Evolutionary conservation across 371 early-diverging fungal species (phyloP).

Genomic region (Haplosporangium sp.): DNA sequence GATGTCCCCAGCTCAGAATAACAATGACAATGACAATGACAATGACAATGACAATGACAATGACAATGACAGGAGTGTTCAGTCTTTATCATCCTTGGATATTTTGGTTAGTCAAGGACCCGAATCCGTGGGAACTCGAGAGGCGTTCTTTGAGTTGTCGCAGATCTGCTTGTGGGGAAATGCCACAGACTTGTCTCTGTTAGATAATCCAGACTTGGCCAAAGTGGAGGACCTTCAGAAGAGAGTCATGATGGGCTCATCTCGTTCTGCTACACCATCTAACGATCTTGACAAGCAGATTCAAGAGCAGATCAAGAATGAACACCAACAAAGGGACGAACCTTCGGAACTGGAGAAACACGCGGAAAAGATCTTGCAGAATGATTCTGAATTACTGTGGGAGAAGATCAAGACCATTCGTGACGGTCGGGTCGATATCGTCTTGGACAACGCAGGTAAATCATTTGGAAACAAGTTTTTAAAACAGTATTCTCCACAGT

Average conservation of each 20-base stretch:
- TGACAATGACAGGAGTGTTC: neutral
- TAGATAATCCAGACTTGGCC: conserved; percentile 77
- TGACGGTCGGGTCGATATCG: conserved; percentile 76
- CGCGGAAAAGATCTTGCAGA: conserved; percentile 65
- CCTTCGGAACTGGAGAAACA: conserved; percentile 44
- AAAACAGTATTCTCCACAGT: no score
- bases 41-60: neutral
- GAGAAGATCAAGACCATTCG: conserved; percentile 60
- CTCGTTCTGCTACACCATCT: conserved; percentile 3
- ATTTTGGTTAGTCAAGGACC: conserved; percentile 53
- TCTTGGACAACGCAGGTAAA: conserved; percentile 88
- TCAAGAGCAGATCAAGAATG: conserved; percentile 17
- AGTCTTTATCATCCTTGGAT: conserved; percentile 40
- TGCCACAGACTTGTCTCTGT: conserved; percentile 85
- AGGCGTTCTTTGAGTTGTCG: conserved; percentile 76
- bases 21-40: neutral
- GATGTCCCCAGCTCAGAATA: conserved; percentile 39
- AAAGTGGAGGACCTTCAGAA: conserved; percentile 79
- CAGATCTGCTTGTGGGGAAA: conserved; percentile 92
- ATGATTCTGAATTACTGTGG: conserved; percentile 76
- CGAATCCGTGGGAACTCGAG: conserved; percentile 47
- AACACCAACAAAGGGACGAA: neutral
- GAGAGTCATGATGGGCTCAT: conserved; percentile 47
- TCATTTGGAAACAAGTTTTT: no score
- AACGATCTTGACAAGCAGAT: conserved; percentile 53